A percentile compares a stretch with the other conserved stretches of the same genome.
Conservation (phyloP, 2,329 filamentous ascomycete species). For the Epichloe gansuensis region DNA sequence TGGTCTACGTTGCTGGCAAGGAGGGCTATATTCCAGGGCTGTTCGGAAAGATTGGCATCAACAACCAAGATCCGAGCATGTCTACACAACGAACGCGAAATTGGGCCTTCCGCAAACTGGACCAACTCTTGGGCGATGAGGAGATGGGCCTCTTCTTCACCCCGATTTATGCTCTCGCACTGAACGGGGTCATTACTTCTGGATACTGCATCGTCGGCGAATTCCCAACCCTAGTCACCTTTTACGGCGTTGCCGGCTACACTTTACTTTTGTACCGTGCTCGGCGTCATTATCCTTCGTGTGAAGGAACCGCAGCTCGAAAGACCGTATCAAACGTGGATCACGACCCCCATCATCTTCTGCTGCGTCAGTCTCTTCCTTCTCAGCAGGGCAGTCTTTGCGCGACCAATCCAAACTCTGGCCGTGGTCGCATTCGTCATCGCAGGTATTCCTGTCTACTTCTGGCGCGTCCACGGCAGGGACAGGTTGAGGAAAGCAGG, state of each 20-base stretch:
- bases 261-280: conserved; percentile 94
- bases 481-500: conserved; percentile 37
- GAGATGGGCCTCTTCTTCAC: conserved; percentile 79
- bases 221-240: conserved; percentile 84
- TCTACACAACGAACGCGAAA: conserved; percentile 37
- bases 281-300: conserved; percentile 82
- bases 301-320: conserved; percentile 81
- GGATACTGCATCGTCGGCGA: conserved; percentile 78
- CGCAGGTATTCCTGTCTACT: conserved; percentile 77
- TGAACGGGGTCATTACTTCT: conserved; percentile 65
- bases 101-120: conserved; percentile 47
- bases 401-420: conserved; percentile 79
- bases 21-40: conserved; percentile 82
- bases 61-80: conserved; percentile 28
- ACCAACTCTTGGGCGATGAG: conserved; percentile 59
- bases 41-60: conserved; percentile 72
- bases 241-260: conserved; percentile 95
- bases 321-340: conserved; percentile 90
- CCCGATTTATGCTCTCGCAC: conserved; percentile 78
- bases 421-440: conserved; percentile 77
- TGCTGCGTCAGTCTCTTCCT: conserved; percentile 95
- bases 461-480: conserved; percentile 64
- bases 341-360: conserved; percentile 92
- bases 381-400: conserved; percentile 77
- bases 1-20: conserved; percentile 89